These are phyloP conservation scores for Phytopythium boreale DNA, from an alignment of 352 stramenopile genomes.

Conservation along the genomic window DNA sequence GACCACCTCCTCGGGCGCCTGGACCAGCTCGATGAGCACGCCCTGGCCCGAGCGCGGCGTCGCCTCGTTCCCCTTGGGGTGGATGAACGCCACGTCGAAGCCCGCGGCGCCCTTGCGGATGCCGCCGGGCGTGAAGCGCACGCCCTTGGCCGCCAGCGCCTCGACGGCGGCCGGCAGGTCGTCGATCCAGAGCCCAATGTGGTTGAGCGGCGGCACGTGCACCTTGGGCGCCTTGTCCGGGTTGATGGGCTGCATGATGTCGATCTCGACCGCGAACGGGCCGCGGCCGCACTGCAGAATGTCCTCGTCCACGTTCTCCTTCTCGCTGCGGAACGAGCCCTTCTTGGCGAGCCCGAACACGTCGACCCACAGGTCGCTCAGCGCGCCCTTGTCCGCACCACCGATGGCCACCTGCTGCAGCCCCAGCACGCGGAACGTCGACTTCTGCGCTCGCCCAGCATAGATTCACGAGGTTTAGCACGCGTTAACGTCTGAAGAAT, in stretches of 20 bases:
- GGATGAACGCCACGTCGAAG: constrained; percentile 98
- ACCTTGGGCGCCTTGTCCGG: constrained; percentile 91
- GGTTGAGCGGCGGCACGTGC: constrained; percentile 96
- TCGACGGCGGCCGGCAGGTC: constrained; percentile 90
- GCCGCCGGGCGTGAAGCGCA: constrained; percentile 96
- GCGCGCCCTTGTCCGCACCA: constrained; percentile 79
- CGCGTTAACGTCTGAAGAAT: too few relatives aligned
- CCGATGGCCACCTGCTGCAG: constrained; percentile 98
- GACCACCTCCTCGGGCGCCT: constrained; percentile 93
- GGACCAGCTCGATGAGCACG: constrained; percentile 97
- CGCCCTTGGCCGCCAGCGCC: constrained; percentile 89
- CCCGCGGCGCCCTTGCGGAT: constrained; percentile 97
- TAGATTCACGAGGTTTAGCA: not conserved
- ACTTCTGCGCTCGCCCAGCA: constrained; percentile 23
- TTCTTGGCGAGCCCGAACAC: constrained; percentile 76
- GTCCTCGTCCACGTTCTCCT: constrained; percentile 98
- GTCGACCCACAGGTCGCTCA: constrained; percentile 87
- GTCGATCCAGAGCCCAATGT: constrained; percentile 98
- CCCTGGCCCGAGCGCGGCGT: constrained; percentile 90
- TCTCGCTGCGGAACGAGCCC: constrained; percentile 70
- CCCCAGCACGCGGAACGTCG: constrained; percentile 93
- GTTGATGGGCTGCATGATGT: constrained; percentile 98
- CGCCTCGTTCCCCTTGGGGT: constrained; percentile 96
- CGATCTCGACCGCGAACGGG: constrained; percentile 94
- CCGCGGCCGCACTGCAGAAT: constrained; percentile 92